Conservation (phyloP, 2,329 filamentous ascomycete genomes). For the Clonostachys chloroleuca region DNA sequence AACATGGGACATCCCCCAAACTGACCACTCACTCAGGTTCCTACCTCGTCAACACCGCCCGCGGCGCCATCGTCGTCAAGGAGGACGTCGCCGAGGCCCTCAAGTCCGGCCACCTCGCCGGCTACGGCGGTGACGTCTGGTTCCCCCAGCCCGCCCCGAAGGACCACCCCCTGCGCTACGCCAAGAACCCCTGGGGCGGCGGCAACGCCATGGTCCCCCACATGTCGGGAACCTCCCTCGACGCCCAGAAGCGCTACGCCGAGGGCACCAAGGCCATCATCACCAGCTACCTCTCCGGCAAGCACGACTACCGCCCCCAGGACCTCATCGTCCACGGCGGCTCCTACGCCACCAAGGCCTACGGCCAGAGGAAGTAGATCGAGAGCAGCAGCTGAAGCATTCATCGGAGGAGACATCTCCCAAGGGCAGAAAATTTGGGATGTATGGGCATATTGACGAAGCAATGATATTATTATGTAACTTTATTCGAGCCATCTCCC, state of each 20-base stretch:
- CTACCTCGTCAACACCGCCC: conserved; percentile 98
- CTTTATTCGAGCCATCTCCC: too few species aligned
- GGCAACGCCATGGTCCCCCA: conserved; percentile 99
- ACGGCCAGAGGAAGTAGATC: conserved; percentile 55
- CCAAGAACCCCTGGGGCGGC: conserved; percentile 91
- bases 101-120: conserved; percentile 84
- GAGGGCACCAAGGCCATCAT: conserved; percentile 86
- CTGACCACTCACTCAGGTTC: conserved; percentile 49
- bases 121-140: conserved; percentile 89
- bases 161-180: conserved; percentile 89
- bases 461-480: too few species aligned
- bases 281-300: conserved; percentile 83
- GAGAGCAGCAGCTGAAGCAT: too few species aligned
- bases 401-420: too few species aligned
- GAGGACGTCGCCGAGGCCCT: conserved; percentile 95
- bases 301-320: conserved; percentile 81
- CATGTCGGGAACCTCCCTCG: conserved; percentile 98
- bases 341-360: conserved; percentile 93
- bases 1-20: not conserved
- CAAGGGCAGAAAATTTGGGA: too few species aligned
- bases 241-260: conserved; percentile 91
- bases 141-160: conserved; percentile 94
- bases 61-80: conserved; percentile 98
- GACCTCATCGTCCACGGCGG: conserved; percentile 88
- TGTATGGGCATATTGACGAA: too few species aligned